Base-by-base conservation (phyloP, 352 stramenopile genomes). In the Globisporangium cederbergense region DNA sequence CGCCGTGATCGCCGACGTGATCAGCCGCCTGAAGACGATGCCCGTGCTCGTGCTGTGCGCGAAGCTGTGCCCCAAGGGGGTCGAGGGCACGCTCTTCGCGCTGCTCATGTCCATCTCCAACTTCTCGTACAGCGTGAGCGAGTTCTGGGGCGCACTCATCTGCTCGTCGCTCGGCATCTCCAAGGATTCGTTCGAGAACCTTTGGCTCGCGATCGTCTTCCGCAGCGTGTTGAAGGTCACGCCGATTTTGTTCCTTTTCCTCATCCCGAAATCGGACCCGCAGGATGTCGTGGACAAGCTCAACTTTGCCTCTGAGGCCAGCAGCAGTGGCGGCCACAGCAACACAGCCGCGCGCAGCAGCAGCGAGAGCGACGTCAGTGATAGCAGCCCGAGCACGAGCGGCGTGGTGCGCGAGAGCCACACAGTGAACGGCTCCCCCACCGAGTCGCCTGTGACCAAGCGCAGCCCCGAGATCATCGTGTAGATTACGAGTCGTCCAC, bases 101-200 rank as follows among this genome's bases (percentile, higher is more conserved):
- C 82, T 97, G 46, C 78, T 99, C 54, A 99, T 99, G 97, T 97
- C 88, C 0, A 98, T 99, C 62, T 98, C 96, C 65, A 99, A 99
- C 79, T 95, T 96, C 56, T 97, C 92, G 28, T 90, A 81, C 47
- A 96, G 93, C 40, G 73, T 98, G 22, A 97, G 94, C 20, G 95
- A 94, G 38, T 97, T 98, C 72, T 85, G 97, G 71, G 94, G 95
- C 1, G 93, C 95, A 9, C 66, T 90, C 10, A 79, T 99, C 28
- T 98, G 93, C 60, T 82, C 90, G 14, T 73, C 75, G 46, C 74
- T 98, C 9, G 90, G 89, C 10, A 95, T 99, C 47, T 84, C 86
- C 32, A 95, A 97, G 70, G 86, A 78, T 66, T 80, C 95, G 68
- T 98, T 98, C 77, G 81, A 95, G 46, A 96, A 97, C 56, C 76